Evolutionary conservation across 768 basidiomycete species (phyloP), one percentile per base, ranked within the genome.

Genomic region (Rhizopogon vesiculosus): DNA sequence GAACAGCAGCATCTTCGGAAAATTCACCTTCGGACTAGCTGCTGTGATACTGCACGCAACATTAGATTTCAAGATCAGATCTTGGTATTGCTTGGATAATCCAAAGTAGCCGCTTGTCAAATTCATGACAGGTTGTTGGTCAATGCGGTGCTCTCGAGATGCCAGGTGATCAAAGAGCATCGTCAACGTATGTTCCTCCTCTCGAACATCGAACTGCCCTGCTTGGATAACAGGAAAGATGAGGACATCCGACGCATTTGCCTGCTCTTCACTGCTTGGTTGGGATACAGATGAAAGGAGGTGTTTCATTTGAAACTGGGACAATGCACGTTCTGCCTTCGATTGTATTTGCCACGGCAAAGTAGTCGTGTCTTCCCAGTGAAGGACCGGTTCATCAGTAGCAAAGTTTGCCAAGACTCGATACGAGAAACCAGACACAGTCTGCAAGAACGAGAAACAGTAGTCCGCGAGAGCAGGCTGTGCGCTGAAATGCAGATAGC

Each of bases 71-170:
- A 97, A 77, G 12, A 91, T 75, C 39, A 86, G 74, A 29, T 83
- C 74, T 65, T 91, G 91, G 67, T 98, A 98, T 12, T 80, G 81
- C 56, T 78, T 74, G 65, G 89, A 90, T 33, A 98, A 74, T 7
- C 90, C 90, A 66, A 99, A 98, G 72, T 99, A 99, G 10, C 97
- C 97, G 63, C 88, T 94, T 7, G 97, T 99, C 65, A 98, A 74
- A 67, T 97, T 91, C 29, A 87, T 69, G 16, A 81, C 63, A n/a
- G 82, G 83, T 16, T 74, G 69, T 44, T 64, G 25, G 45, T 41
- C 18, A 53, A 49, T 39, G 56, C 46, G 44, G n/a, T 42, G 15
- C 12, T 53, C 33, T 18, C 60, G 50, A 18, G 61, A 62, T 5
- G 68, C 64, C 28, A 86, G 59, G 55, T 76, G 68, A n/a, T 79